Conservation (phyloP, 1,139 yeast genomes). For the Hemisphaericaspora lyxosophila region DNA sequence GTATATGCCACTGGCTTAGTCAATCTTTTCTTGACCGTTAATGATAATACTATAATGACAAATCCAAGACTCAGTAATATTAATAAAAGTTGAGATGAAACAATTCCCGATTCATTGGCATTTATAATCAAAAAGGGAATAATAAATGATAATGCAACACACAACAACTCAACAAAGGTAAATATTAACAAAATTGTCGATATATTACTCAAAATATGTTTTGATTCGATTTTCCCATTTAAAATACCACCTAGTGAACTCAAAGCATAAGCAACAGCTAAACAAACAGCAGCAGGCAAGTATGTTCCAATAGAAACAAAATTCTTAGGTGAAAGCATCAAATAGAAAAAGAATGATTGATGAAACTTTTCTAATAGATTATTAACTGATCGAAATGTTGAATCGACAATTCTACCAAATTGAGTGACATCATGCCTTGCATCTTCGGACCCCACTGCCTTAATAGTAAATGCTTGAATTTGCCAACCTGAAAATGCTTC, state of each 20-base stretch:
- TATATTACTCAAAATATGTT: slow-evolving; percentile 24
- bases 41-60: slow-evolving; percentile 17
- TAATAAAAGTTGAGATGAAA: slow-evolving; percentile 20
- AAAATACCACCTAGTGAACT: slow-evolving; percentile 65
- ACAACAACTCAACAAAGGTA: slow-evolving; percentile 34
- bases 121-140: slow-evolving; percentile 27
- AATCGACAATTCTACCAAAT: slow-evolving; percentile 87
- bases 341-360: slow-evolving; percentile 92
- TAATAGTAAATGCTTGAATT: slow-evolving; percentile 82
- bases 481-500: slow-evolving; percentile 97
- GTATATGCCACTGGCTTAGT: slow-evolving; percentile 27
- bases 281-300: slow-evolving; percentile 77
- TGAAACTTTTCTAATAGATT: slow-evolving; percentile 93
- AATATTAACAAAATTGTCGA: slow-evolving; percentile 29
- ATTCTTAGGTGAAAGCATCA: slow-evolving; percentile 70
- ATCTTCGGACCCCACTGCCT: slow-evolving; percentile 60
- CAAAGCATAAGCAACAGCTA: slow-evolving; percentile 69
- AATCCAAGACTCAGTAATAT: slow-evolving; percentile 20
- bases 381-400: slow-evolving; percentile 83
- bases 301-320: slow-evolving; percentile 95
- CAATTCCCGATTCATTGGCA: slow-evolving; percentile 10
- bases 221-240: slow-evolving; percentile 35
- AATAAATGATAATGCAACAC: slow-evolving; percentile 27
- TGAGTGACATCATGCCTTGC: slow-evolving; percentile 71
- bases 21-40: slow-evolving; percentile 12